Percentiles rank a stretch among this genome's conserved stretches.
Evolutionary conservation across 192 early-diverging fungal genomes (phyloP).

Genomic region (Linnemannia zychae): DNA sequence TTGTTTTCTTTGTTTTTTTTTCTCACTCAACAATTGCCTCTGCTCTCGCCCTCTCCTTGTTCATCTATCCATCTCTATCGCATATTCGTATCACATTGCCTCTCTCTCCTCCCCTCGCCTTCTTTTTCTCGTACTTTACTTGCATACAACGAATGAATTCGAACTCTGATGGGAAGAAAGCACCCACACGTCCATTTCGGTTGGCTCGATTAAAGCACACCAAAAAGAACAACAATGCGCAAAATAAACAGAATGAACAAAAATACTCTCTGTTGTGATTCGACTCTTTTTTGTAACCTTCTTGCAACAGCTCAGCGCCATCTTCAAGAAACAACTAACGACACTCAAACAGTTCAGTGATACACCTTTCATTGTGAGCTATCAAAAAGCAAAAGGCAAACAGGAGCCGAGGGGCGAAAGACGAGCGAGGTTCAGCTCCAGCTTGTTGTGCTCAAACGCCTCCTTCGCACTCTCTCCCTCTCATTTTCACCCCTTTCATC

Average conservation of each 20-base stretch:
- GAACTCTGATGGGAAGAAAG: slow-evolving; percentile 7
- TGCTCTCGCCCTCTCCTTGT: neutral
- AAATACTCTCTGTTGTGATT: neutral
- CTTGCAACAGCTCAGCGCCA: no score
- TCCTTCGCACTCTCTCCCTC: neutral
- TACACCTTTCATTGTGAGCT: neutral
- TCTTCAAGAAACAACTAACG: neutral
- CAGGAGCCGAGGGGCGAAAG: slow-evolving; percentile 4
- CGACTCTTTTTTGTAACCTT: neutral
- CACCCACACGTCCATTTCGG: neutral
- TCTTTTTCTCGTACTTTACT: neutral
- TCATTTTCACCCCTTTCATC: neutral
- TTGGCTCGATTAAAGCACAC: neutral
- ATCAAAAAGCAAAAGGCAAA: neutral
- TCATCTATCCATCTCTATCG: neutral
- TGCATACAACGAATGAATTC: neutral
- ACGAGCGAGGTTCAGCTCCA: neutral
- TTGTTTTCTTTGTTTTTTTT: neutral
- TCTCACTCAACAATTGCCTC: neutral
- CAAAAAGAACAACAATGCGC: neutral
- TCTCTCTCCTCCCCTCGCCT: neutral
- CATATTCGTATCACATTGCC: neutral
- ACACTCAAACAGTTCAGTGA: neutral
- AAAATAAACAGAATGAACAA: neutral
- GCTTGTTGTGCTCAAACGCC: neutral